These are phyloP conservation scores for Lunasporangiospora selenospora DNA, from an alignment of 192 early-diverging fungal species.

Conservation along the genomic window DNA sequence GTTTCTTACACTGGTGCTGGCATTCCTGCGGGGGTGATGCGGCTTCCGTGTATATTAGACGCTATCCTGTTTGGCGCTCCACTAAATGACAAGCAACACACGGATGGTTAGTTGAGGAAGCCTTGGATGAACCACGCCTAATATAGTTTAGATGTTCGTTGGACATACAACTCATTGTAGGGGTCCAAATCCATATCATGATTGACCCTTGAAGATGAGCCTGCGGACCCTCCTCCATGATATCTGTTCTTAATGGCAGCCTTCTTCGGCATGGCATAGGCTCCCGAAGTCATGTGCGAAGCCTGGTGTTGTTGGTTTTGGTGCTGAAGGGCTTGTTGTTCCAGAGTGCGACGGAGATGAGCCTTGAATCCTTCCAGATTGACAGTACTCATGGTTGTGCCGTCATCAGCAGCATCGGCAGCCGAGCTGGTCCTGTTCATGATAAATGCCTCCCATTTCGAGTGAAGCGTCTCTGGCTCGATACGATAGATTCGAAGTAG, in stretches of 20 bases:
- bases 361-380: slow-evolving; percentile 37
- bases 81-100: no score
- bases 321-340: slow-evolving; percentile 15
- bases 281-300: no score
- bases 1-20: no score
- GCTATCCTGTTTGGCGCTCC: no score
- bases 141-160: no score
- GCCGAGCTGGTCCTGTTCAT: slow-evolving; percentile 9
- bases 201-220: slow-evolving; percentile 2
- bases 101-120: no score
- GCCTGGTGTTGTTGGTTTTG: neutral
- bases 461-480: slow-evolving; percentile 28
- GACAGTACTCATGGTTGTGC: slow-evolving; percentile 16
- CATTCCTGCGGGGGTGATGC: neutral
- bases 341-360: slow-evolving; percentile 24
- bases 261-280: slow-evolving; percentile 13
- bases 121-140: no score
- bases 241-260: slow-evolving; percentile 23
- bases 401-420: slow-evolving; percentile 21
- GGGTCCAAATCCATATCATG: slow-evolving; percentile 10
- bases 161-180: slow-evolving; percentile 12
- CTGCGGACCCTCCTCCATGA: neutral
- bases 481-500: slow-evolving; percentile 27
- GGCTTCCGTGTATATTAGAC: no score
- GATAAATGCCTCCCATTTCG: slow-evolving; percentile 47